Evolutionary conservation across 2,329 filamentous ascomycete genomes (phyloP).

Genomic region (Teratosphaeria nubilosa): DNA sequence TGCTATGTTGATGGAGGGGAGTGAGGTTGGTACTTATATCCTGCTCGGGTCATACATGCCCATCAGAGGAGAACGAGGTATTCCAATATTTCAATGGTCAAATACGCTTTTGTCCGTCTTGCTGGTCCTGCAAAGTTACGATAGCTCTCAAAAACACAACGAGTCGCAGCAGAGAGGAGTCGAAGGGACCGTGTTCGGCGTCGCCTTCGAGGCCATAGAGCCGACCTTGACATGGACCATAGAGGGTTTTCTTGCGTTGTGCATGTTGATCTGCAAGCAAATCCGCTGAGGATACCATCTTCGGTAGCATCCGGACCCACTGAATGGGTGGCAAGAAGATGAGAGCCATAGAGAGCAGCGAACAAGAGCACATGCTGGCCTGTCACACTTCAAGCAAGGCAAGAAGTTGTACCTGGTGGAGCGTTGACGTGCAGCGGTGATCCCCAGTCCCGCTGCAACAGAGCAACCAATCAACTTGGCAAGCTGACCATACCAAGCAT

Average conservation of each 20-base stretch:
- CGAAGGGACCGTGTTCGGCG: not conserved
- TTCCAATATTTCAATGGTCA: not conserved
- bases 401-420: not conserved
- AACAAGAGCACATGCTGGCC: not conserved
- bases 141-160: not conserved
- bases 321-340: not conserved
- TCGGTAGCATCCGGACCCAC: not conserved
- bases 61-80: not conserved
- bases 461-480: not conserved
- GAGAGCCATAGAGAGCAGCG: not conserved
- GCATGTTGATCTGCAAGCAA: not conserved
- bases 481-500: not conserved
- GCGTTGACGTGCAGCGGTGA: not conserved
- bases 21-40: not conserved
- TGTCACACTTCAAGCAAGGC: not conserved
- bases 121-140: not conserved
- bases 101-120: not conserved
- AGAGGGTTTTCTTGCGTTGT: not conserved
- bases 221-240: not conserved
- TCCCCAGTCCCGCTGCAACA: not conserved
- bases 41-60: not conserved
- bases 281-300: not conserved
- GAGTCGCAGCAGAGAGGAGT: not conserved
- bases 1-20: not conserved
- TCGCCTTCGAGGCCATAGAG: not conserved